Percentiles rank a stretch among this genome's conserved stretches.
Evolutionary conservation across 208 protist species (phyloP).

Genomic region (Trypanosoma congolense): DNA sequence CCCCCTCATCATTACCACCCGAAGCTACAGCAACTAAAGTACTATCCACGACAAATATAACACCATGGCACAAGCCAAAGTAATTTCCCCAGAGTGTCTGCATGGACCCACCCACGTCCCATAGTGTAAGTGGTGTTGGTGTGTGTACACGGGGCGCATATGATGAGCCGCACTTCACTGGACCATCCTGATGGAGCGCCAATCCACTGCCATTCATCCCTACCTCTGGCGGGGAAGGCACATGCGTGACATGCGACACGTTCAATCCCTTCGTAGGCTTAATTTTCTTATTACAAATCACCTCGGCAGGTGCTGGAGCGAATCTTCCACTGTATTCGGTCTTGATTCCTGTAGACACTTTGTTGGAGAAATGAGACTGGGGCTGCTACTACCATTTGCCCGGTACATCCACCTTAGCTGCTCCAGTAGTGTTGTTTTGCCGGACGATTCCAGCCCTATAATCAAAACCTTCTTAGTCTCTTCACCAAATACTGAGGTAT

Average conservation of each 20-base stretch:
- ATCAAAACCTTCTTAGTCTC: slow-evolving; percentile 89
- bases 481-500: slow-evolving; percentile 72
- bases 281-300: slow-evolving; percentile 67
- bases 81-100: slow-evolving; percentile 95
- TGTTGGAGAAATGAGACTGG: slow-evolving; percentile 3
- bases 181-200: slow-evolving; percentile 1
- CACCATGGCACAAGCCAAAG: slow-evolving; percentile 88
- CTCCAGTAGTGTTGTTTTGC: slow-evolving; percentile 98
- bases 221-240: slow-evolving; percentile 28
- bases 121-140: slow-evolving; percentile 73
- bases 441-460: slow-evolving; percentile 92
- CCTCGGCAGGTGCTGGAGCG: slow-evolving; percentile 25
- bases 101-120: slow-evolving; percentile 96
- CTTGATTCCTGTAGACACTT: too few species aligned
- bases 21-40: slow-evolving; percentile 16
- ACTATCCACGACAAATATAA: slow-evolving; percentile 94
- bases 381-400: not conserved
- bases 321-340: too few species aligned
- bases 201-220: slow-evolving; percentile 40
- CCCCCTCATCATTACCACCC: not conserved
- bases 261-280: slow-evolving; percentile 98
- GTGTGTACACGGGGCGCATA: slow-evolving; percentile 5
- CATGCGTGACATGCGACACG: slow-evolving; percentile 90
- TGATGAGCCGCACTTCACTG: not conserved
- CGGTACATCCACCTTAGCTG: slow-evolving; percentile 92